Conservation (phyloP, 2,329 filamentous ascomycete species). For the Chrysoporthe austroafricana region DNA sequence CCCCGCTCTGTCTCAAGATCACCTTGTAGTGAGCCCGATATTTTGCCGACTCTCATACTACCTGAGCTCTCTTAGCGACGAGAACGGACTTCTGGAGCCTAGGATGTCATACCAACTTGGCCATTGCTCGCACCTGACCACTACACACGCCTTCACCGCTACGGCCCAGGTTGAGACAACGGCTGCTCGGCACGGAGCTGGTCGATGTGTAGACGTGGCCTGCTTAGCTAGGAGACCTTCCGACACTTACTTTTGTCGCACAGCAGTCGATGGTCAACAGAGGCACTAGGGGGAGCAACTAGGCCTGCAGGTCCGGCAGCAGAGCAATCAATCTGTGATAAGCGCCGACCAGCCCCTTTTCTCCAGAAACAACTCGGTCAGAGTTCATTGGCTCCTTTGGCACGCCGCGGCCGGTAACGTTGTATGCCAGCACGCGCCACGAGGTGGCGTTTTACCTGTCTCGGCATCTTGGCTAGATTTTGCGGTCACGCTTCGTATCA, state of each 20-base stretch:
- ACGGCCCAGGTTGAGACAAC: conserved; percentile 1
- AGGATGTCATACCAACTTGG: background rate
- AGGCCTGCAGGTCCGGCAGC: background rate
- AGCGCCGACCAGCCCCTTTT: background rate
- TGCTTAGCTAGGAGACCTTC: background rate
- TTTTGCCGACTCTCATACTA: background rate
- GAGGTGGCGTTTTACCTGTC: background rate
- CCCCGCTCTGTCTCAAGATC: background rate
- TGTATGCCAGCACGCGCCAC: background rate
- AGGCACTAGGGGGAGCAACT: too few species aligned
- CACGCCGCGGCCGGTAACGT: background rate
- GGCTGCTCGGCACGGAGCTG: conserved; percentile 3
- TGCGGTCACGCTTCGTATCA: background rate
- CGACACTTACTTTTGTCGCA: background rate
- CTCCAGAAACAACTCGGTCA: background rate
- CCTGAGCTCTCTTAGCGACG: background rate
- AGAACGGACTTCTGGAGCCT: background rate
- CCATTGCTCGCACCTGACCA: background rate
- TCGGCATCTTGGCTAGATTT: background rate
- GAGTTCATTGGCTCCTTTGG: too few species aligned
- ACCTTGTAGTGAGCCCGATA: background rate
- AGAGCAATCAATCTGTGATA: background rate
- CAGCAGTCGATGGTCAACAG: background rate
- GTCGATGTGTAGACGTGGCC: background rate
- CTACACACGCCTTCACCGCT: background rate